Percentiles rank a stretch among this genome's conserved stretches.
Conservation (phyloP, 805 yeast genomes). For the Komagataella mondaviorum region DNA sequence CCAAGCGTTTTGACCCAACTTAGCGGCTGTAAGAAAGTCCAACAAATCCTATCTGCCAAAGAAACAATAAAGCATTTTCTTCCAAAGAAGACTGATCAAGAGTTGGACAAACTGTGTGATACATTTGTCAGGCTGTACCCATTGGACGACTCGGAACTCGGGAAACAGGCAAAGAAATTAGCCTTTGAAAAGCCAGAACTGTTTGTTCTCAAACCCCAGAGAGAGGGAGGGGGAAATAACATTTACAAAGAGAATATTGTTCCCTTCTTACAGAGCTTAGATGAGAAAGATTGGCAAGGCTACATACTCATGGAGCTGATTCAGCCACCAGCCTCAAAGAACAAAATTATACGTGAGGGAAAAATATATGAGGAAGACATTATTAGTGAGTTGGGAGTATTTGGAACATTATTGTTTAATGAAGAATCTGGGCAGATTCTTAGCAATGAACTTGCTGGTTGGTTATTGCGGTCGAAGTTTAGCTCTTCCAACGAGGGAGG, state of each 20-base stretch:
- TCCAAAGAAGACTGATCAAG: constrained; percentile 18
- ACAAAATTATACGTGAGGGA: constrained; percentile 59
- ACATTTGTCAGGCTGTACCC: constrained; percentile 89
- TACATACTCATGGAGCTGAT: constrained; percentile 92
- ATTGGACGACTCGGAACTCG: constrained; percentile 55
- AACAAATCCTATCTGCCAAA: constrained; percentile 66
- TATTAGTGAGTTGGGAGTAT: constrained; percentile 83
- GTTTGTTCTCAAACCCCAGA: constrained; percentile 88
- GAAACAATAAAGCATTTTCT: constrained; percentile 33
- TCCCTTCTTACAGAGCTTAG: constrained; percentile 40
- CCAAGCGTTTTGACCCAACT: constrained; percentile 84
- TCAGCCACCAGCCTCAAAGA: constrained; percentile 55
- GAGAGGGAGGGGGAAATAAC: constrained; percentile 99
- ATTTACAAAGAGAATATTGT: constrained; percentile 84
- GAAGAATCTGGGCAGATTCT: constrained; percentile 40
- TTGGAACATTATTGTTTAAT: constrained; percentile 74
- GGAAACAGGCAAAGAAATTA: constrained; percentile 44
- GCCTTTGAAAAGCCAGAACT: constrained; percentile 57
- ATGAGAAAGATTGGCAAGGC: constrained; percentile 72
- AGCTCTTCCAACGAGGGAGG: constrained; percentile 93
- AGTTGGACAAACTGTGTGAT: constrained; percentile 18
- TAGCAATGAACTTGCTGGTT: constrained; percentile 64
- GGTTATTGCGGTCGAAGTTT: constrained; percentile 79
- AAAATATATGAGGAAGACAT: constrained; percentile 56
- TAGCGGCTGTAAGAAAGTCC: constrained; percentile 89